Base-by-base conservation (phyloP, 2,329 filamentous ascomycete genomes). In the Leptographium procerum region DNA sequence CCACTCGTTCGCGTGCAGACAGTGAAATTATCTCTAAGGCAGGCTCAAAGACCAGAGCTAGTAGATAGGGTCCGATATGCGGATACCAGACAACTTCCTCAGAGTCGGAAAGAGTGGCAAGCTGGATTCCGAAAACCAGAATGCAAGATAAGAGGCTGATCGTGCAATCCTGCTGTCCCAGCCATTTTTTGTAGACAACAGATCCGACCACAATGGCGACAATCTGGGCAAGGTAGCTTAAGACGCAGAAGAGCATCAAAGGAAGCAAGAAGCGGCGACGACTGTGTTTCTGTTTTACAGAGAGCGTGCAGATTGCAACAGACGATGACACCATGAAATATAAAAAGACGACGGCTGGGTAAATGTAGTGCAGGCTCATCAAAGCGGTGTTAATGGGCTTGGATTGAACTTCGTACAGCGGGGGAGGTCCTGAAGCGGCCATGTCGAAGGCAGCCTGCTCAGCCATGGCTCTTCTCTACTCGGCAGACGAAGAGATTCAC, bases 131-230 rank as follows among this genome's bases (percentile, higher is more conserved):
- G 68, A 85, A 89, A n/a, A 83, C 74, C 31, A 88, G 70, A 52
- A 84, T 74, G 57, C 82, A 86, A 1, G 84, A 80, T 29, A 88
- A 70, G 43, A 80, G 72, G 57, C 83, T 81, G 57, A 88, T 77
- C 61, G 78, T 72, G 45, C 73, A 69, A 63, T 80, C 73, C 56
- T 79, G 75, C 26, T 76, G 72, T 1, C 71, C 69, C 47, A 70
- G 71, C 75, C 73, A 79, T 58, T 64, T 65, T 43, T 65, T 68
- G 26, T 64, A 66, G 33, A 70, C 45, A 16, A 71, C 31, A 50
- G 73, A 71, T 26, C 70, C 68, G 31, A 71, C 61, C 19, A 73
- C 63, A 57, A 80, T 68, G 22, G 69, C 63, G 14, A 69, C 63
- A 10, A 80, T 69, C 64, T 84, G 78, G n/a, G 66, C 70, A 33